phyloP scores from a whole-genome alignment of 2,329 filamentous ascomycete genomes.

The Aspergillus flavus region DNA sequence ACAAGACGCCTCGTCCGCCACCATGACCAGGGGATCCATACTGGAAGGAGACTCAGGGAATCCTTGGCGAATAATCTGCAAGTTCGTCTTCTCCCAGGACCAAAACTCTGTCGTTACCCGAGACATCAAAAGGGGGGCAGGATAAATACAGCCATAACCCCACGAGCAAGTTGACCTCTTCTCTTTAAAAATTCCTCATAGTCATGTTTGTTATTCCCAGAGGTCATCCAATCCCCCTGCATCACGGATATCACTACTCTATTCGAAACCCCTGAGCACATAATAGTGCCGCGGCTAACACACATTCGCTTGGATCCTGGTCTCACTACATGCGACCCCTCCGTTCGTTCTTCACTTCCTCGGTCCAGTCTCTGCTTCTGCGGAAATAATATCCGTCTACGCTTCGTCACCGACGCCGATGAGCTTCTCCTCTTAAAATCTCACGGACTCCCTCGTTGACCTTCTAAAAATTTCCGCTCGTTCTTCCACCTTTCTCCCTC shows the following conservation, averaged over 20 bases:
- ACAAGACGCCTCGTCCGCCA: background rate
- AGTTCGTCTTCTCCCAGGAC: background rate
- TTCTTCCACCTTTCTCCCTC: background rate
- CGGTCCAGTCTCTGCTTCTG: background rate
- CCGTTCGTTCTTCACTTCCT: background rate
- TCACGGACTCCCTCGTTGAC: background rate
- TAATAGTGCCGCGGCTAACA: background rate
- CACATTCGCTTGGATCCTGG: constrained; percentile 5
- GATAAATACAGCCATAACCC: constrained; percentile 5
- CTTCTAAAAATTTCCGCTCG: background rate
- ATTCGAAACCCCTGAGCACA: background rate
- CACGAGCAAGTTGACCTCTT: background rate
- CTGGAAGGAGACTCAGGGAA: background rate
- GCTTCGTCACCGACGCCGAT: background rate
- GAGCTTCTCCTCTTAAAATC: background rate
- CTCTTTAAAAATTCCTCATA: background rate
- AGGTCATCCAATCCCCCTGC: background rate
- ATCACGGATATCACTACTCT: background rate
- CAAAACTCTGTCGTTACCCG: background rate
- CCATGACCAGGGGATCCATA: background rate
- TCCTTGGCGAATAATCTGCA: background rate
- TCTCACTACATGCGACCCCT: constrained; percentile 3
- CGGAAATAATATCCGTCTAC: constrained; percentile 3
- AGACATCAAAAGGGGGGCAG: background rate
- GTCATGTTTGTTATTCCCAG: background rate